Evolutionary conservation across 2,329 filamentous ascomycete genomes (phyloP).

Genomic region (Alternaria arborescens): DNA sequence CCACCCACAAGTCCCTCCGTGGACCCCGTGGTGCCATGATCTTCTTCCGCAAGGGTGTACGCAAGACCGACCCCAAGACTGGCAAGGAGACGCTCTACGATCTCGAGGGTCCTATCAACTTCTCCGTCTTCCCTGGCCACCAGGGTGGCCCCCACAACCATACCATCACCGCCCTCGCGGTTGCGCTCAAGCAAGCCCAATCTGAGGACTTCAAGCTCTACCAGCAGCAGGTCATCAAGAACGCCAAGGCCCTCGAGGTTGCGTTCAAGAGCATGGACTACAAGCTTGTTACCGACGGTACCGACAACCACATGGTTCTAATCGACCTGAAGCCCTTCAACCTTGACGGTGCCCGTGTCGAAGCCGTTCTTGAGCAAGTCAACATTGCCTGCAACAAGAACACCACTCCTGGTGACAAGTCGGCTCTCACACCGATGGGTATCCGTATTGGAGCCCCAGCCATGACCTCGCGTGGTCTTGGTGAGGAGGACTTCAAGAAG

Average conservation of each 20-base stretch:
- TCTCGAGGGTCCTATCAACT: constrained; percentile 92
- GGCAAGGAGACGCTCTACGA: constrained; percentile 88
- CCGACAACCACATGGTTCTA: constrained; percentile 96
- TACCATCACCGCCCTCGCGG: constrained; percentile 94
- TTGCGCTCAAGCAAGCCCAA: constrained; percentile 93
- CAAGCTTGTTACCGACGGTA: constrained; percentile 90
- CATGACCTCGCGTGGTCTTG: constrained; percentile 97
- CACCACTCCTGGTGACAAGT: constrained; percentile 94
- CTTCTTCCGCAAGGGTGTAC: constrained; percentile 94
- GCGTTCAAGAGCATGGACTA: constrained; percentile 73
- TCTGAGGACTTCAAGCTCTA: constrained; percentile 90
- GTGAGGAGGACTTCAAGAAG: constrained; percentile 79
- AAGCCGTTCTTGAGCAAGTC: constrained; percentile 88
- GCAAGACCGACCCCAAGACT: constrained; percentile 82
- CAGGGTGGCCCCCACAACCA: constrained; percentile 99
- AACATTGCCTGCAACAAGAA: constrained; percentile 99
- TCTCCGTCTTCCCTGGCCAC: constrained; percentile 96
- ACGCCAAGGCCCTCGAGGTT: constrained; percentile 87
- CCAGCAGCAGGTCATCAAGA: constrained; percentile 87
- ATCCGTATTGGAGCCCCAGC: constrained; percentile 94
- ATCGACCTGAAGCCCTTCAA: constrained; percentile 88
- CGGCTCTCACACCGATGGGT: constrained; percentile 90
- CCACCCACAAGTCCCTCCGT: constrained; percentile 95
- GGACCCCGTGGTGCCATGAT: constrained; percentile 97
- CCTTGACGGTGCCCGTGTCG: constrained; percentile 88